phyloP scores from a whole-genome alignment of 2,329 filamentous ascomycete genomes.

The Colletotrichum sp. region DNA sequence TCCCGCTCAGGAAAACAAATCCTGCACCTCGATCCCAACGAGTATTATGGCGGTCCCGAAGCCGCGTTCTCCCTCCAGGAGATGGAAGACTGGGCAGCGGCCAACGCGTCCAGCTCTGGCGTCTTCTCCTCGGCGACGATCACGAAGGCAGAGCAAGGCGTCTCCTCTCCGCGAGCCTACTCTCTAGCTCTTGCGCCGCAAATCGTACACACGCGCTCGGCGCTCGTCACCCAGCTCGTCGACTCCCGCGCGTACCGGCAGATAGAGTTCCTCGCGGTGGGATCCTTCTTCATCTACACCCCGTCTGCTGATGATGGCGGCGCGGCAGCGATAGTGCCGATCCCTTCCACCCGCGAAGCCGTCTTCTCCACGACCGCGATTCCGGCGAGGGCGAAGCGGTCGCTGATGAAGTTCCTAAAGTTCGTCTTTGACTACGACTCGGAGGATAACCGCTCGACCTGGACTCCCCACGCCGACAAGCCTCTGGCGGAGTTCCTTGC shows the following conservation, averaged over 20 bases:
- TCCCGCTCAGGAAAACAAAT: slow-evolving; percentile 92
- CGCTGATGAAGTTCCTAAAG: slow-evolving; percentile 92
- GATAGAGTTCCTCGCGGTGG: slow-evolving; percentile 91
- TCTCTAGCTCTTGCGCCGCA: slow-evolving; percentile 85
- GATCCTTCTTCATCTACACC: slow-evolving; percentile 85
- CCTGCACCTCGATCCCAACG: slow-evolving; percentile 85
- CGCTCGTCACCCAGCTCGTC: slow-evolving; percentile 80
- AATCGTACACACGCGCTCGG: slow-evolving; percentile 83
- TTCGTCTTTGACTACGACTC: slow-evolving; percentile 78
- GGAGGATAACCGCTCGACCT: slow-evolving; percentile 57
- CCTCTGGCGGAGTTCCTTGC: slow-evolving; percentile 65
- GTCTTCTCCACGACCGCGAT: slow-evolving; percentile 82
- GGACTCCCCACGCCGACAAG: slow-evolving; percentile 60
- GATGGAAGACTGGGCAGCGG: slow-evolving; percentile 73
- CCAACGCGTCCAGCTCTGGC: slow-evolving; percentile 31
- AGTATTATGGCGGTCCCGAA: slow-evolving; percentile 86
- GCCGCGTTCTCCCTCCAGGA: slow-evolving; percentile 87
- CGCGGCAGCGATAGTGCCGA: slow-evolving; percentile 60
- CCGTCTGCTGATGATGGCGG: slow-evolving; percentile 25
- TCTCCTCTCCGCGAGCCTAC: slow-evolving; percentile 75
- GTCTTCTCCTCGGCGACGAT: slow-evolving; percentile 42
- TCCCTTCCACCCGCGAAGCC: slow-evolving; percentile 91
- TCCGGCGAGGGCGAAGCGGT: slow-evolving; percentile 80
- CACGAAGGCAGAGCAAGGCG: slow-evolving; percentile 33
- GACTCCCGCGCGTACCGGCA: slow-evolving; percentile 88